Base-by-base conservation (phyloP, 106 monocot species). In the Ottelia alismoides region DNA sequence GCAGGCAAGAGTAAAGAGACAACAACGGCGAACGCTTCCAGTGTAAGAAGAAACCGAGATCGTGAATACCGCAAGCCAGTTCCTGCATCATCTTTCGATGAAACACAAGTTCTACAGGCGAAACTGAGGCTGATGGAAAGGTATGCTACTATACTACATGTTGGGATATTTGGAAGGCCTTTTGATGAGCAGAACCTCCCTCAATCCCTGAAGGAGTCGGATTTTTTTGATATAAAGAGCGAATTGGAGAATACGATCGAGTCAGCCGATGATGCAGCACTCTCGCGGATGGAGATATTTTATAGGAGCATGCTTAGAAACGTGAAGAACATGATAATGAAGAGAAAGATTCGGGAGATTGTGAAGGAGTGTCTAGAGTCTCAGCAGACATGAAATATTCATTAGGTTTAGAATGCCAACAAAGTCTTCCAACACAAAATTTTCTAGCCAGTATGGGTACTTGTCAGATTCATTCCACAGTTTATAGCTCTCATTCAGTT, bases 291-390 rank as follows among this genome's bases (percentile, higher is more conserved):
- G 74, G 79, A 83, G 55, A 67, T 68, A 64, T 89, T 89, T 56
- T 79, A 89, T 30, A 64, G 70, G 2, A 59, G 71, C 20, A 71
- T 89, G 82, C 73, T 76, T 68, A 59, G 60, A 11, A 62, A 28
- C 47, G 83, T 83, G 40, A 83, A 89, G 61, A 83, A 89, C 25
- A 76, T 70, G 59, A 48, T 76, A 45, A 58, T 89, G 74, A 79
- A 67, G 74, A 76, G 83, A 44, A 76, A 74, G 26, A 71, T 89
- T 9, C 62, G 67, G 28, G 67, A 80, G 28, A 62, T 76, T 52
- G 88, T 89, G 1, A 68, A 70, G 28, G 88, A 83, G 45, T 70
- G 55, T 26, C 9, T 52, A 26, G n/a, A n/a, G n/a, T n/a, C n/a
- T n/a, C n/a, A n/a, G n/a, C n/a, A n/a, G n/a, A n/a, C n/a, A n/a